phyloP scores from a whole-genome alignment of 177 flowering plant genomes.

The Vitis hybrid region DNA sequence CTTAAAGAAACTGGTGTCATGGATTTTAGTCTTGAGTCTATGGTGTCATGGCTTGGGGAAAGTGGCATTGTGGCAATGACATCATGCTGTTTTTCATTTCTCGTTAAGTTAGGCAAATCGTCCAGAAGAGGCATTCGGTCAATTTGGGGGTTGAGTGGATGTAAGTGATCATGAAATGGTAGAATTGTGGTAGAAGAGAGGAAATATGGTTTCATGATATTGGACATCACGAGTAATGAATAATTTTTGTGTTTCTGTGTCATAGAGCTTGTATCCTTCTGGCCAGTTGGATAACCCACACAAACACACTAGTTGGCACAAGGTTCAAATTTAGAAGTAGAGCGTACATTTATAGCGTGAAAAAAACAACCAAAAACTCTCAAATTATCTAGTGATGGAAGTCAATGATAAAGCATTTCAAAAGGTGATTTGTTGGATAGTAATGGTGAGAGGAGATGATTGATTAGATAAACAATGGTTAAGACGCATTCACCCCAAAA shows the following conservation, averaged over 20 bases:
- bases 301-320: neutral
- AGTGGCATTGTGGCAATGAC: too few relatives aligned
- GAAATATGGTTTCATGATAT: conserved; percentile 2
- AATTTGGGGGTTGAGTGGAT: too few relatives aligned
- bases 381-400: conserved; percentile 6
- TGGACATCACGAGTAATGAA: conserved; percentile 13
- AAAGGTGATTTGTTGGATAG: too few relatives aligned
- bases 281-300: conserved; percentile 4
- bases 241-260: neutral
- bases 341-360: neutral
- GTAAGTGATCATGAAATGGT: too few relatives aligned
- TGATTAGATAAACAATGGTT: conserved; percentile 4
- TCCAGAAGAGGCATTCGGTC: too few relatives aligned
- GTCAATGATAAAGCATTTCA: neutral
- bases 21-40: too few relatives aligned
- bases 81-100: too few relatives aligned
- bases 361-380: neutral
- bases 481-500: conserved; percentile 13
- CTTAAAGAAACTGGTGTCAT: neutral
- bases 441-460: neutral
- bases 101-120: too few relatives aligned
- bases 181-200: neutral
- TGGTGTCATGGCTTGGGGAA: too few relatives aligned
- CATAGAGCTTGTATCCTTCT: conserved; percentile 2
- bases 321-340: conserved; percentile 5